Evolutionary conservation across 768 basidiomycete species (phyloP), one percentile per base, ranked within the genome.

Genomic region (Boletus tomentosulus): DNA sequence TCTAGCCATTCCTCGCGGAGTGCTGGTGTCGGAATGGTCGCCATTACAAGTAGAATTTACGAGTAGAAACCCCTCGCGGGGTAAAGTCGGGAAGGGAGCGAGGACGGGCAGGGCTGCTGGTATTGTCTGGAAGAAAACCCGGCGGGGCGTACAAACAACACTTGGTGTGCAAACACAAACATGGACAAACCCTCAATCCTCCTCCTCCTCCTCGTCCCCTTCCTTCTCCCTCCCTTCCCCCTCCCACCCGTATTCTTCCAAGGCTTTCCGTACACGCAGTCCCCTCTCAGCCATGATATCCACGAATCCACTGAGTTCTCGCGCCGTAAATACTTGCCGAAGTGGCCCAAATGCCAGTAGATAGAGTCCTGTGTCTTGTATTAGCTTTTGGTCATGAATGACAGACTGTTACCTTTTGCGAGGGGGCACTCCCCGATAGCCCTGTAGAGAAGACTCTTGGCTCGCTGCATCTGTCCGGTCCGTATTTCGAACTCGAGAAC

Each of bases 1-100:
- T 92, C 90, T 42, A 82, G 78, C 89, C 90, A 92, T 74, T 91
- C 88, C 71, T 92, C 89, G 57, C 81, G 79, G 51, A 74, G 70
- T 57, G 78, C 72, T 12, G 84, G 85, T 6, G 85, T 81, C 35
- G 81, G 82, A 38, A 84, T 74, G 48, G 85, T 73, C 52, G 76
- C 68, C 86, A 89, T 89, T 63, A 65, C 48, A 60, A 60, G 44
- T 13, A 59, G 48, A 28, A 62, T 55, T 53, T 60, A 53, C 50
- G 51, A 55, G 54, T 67, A 63, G 49, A 49, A 44, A 57, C 60
- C 57, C 60, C 57, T 30, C 60, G 57, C 39, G 53, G 34, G 64
- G 64, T 63, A 38, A 47, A 48, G 53, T 53, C 3, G 44, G 43
- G n/a, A 44, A 55, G 48, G 28, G 39, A 60, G 48, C 13, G 59